Evolutionary conservation across 2,329 filamentous ascomycete genomes (phyloP).

Genomic region (Ophiostoma himal-ulmi): DNA sequence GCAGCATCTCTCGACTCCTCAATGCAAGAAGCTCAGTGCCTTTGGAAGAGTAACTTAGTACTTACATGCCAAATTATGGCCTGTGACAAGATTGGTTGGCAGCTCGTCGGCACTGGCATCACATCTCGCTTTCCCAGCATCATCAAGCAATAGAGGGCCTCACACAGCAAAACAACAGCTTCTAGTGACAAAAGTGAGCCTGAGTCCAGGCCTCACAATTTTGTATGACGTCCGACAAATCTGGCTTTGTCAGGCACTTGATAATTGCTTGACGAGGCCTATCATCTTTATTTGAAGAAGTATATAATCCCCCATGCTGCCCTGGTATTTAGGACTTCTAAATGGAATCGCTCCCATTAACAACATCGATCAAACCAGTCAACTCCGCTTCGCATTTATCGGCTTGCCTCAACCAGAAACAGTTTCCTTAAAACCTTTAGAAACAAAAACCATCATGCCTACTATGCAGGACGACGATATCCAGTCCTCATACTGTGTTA

Average conservation of each 20-base stretch:
- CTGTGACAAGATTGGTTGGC: neutral
- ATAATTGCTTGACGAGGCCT: neutral
- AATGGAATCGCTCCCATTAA: neutral
- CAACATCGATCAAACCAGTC: too few relatives aligned
- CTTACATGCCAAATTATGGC: neutral
- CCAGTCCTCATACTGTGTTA: neutral
- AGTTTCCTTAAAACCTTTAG: too few relatives aligned
- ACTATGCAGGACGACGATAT: neutral
- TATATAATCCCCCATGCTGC: neutral
- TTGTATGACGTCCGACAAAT: neutral
- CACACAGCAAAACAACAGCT: neutral
- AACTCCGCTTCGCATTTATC: neutral
- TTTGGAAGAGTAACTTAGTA: neutral
- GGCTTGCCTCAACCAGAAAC: neutral
- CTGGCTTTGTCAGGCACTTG: neutral
- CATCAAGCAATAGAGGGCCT: neutral
- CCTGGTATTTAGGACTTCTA: neutral
- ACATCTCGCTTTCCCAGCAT: neutral
- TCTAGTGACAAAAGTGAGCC: neutral
- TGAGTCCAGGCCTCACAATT: neutral
- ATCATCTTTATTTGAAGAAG: neutral
- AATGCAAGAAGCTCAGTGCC: neutral
- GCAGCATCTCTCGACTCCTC: neutral
- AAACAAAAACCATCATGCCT: neutral
- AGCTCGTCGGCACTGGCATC: neutral